Evolutionary conservation across 2,329 filamentous ascomycete species (phyloP).

Genomic region (Pyrenochaeta sp.): DNA sequence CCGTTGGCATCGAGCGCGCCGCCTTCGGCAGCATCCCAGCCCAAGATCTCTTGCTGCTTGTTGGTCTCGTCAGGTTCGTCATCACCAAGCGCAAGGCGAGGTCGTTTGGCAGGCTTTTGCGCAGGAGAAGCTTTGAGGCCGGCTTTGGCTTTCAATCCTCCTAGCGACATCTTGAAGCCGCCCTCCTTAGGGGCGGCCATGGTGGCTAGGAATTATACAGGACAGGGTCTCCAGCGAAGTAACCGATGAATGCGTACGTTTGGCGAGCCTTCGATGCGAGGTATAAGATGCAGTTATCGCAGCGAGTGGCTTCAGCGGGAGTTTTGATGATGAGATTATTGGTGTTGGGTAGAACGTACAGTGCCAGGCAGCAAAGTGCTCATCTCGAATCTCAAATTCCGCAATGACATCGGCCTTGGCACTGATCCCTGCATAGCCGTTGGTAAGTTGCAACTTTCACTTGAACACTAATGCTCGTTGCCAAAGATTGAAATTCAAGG

Average conservation of each 20-base stretch:
- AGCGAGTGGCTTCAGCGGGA: neutral
- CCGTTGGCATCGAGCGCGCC: slow-evolving; percentile 54
- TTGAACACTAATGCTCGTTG: neutral
- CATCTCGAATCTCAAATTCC: slow-evolving; percentile 21
- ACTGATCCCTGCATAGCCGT: slow-evolving; percentile 8
- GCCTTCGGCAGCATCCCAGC: slow-evolving; percentile 62
- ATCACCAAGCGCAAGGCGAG: slow-evolving; percentile 39
- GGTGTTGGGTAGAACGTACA: neutral
- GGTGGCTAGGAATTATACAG: slow-evolving; percentile 27
- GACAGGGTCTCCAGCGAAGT: neutral
- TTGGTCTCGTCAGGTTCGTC: slow-evolving; percentile 41
- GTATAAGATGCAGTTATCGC: neutral
- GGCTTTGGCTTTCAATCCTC: slow-evolving; percentile 37
- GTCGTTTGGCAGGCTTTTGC: slow-evolving; percentile 34
- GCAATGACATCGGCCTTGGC: slow-evolving; percentile 37
- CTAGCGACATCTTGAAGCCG: slow-evolving; percentile 49
- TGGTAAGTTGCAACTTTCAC: neutral
- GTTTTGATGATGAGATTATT: neutral
- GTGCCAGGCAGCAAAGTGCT: slow-evolving; percentile 5
- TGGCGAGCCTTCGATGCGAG: neutral
- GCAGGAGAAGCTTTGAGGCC: slow-evolving; percentile 30
- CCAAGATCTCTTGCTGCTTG: slow-evolving; percentile 57
- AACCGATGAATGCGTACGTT: neutral
- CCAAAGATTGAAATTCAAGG: no score
- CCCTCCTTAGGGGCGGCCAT: slow-evolving; percentile 43